Base-by-base conservation (phyloP, 805 yeast genomes). In the Ogataea wickerhamii region DNA sequence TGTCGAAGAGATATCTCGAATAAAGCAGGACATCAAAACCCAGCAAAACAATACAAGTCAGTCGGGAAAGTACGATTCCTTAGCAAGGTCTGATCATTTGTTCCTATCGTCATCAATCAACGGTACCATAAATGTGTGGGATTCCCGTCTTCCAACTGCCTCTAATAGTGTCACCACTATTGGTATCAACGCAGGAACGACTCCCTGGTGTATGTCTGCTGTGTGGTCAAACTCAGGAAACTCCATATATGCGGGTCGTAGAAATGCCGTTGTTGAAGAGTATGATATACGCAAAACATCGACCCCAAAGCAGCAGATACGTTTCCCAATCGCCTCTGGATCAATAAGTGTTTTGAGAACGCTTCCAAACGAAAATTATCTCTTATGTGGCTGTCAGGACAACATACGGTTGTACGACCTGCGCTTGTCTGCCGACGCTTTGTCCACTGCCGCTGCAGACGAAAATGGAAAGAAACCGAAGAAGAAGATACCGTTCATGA, bases 151-250 rank as follows among this genome's bases (percentile, higher is more conserved):
- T 1, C 41, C 56, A 1, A n/a, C 45, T 0, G 31, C 42, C 3
- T 18, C 49, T 1, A 50, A 51, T 21, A 36, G 48, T 19, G 60
- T 58, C 10, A 24, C 48, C 2, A 37, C 45, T 13, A 47, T 61
- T 20, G 55, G 73, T 0, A 73, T 80, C 1, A 80, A 87, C 1
- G 64, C 72, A 7, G 77, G 76, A 1, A 73, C 82, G 0, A 96
- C 98, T 0, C 98, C 98, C 0, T 93, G 98, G 98, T 83, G 95
- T 60, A 79, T 83, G 73, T 75, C 87, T 6, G 77, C 96, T 0
- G 77, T 85, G 39, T 91, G 98, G 97, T 81, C 95, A 6, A 68
- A 68, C 36, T 81, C 82, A 52, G 98, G 98, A 8, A 80, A 85
- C 40, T 70, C 66, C 28, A 70, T 88, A 4, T 91, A 71, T 54